phyloP scores from a whole-genome alignment of 805 yeast genomes.

The Starmerella scarabaei region DNA sequence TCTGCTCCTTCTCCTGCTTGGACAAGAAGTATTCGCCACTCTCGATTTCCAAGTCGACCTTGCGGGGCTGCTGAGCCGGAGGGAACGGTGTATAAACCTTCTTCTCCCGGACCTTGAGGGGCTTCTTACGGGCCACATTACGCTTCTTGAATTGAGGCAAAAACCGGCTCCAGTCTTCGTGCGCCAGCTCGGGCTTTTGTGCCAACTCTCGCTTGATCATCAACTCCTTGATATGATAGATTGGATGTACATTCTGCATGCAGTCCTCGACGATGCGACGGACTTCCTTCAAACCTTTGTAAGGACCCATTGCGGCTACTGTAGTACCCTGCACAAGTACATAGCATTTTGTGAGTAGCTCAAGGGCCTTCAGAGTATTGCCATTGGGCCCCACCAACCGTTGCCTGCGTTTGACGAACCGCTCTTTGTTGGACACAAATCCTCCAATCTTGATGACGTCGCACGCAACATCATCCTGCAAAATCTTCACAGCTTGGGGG shows the following conservation, averaged over 20 bases:
- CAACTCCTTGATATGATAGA: constrained; percentile 89
- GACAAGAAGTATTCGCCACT: constrained; percentile 96
- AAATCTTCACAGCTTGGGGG: constrained; percentile 85
- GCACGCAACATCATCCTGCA: constrained; percentile 87
- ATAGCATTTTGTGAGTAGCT: constrained; percentile 87
- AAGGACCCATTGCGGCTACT: constrained; percentile 94
- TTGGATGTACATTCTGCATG: constrained; percentile 95
- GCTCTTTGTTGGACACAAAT: constrained; percentile 75
- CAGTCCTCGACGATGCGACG: constrained; percentile 95
- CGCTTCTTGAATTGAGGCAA: constrained; percentile 93
- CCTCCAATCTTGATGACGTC: constrained; percentile 93
- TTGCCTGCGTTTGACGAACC: constrained; percentile 91
- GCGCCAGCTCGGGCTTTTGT: constrained; percentile 86
- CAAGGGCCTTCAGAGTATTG: constrained; percentile 89
- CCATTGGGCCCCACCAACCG: constrained; percentile 95
- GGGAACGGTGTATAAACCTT: constrained; percentile 97
- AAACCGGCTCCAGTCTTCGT: constrained; percentile 94
- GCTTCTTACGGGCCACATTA: constrained; percentile 87
- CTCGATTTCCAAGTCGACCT: constrained; percentile 92
- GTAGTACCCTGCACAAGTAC: constrained; percentile 95
- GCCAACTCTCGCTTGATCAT: constrained; percentile 95
- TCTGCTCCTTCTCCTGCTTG: constrained; percentile 64
- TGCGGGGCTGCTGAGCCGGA: constrained; percentile 92
- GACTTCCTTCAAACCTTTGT: constrained; percentile 78
- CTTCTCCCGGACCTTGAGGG: constrained; percentile 51